Conservation (phyloP, 2,329 filamentous ascomycete species). For the Colletotrichum sp. region DNA sequence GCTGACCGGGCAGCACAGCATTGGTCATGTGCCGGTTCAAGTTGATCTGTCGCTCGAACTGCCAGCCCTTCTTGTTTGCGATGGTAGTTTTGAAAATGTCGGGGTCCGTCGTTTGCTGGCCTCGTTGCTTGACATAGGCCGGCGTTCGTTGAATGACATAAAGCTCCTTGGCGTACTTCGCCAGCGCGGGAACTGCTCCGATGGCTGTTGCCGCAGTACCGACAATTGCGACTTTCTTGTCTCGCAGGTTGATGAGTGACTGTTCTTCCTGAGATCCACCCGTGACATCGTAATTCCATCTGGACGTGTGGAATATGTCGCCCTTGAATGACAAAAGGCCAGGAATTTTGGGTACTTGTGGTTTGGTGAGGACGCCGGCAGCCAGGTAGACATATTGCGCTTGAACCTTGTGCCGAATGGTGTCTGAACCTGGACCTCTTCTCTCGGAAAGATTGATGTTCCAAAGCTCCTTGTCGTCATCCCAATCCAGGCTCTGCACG, state of each 20-base stretch:
- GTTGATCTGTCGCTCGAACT: conserved; percentile 44
- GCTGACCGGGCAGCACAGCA: conserved; percentile 20
- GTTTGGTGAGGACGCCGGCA: conserved; percentile 34
- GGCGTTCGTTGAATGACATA: conserved; percentile 63
- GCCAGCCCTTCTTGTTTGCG: conserved; percentile 51
- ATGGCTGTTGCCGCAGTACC: conserved; percentile 56
- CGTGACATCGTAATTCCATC: conserved; percentile 49
- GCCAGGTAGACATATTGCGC: conserved; percentile 38
- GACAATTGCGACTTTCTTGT: conserved; percentile 50
- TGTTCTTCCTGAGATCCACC: conserved; percentile 45
- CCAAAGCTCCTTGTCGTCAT: conserved; percentile 36
- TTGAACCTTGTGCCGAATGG: conserved; percentile 34
- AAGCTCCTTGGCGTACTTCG: conserved; percentile 50
- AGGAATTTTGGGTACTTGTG: conserved; percentile 45
- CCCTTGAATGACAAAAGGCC: conserved; percentile 45
- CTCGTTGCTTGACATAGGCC: conserved; percentile 40
- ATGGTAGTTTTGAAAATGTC: conserved; percentile 40
- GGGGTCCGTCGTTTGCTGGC: conserved; percentile 43
- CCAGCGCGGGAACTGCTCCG: conserved; percentile 48
- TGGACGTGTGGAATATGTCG: conserved; percentile 47
- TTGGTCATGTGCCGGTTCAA: conserved; percentile 45
- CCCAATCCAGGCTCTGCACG: conserved; percentile 46
- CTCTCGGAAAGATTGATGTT: conserved; percentile 20
- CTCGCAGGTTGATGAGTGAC: conserved; percentile 46
- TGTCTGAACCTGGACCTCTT: conserved; percentile 14